phyloP scores from a whole-genome alignment of 73 alveolate genomes.

The Durusdinium trenchii region DNA sequence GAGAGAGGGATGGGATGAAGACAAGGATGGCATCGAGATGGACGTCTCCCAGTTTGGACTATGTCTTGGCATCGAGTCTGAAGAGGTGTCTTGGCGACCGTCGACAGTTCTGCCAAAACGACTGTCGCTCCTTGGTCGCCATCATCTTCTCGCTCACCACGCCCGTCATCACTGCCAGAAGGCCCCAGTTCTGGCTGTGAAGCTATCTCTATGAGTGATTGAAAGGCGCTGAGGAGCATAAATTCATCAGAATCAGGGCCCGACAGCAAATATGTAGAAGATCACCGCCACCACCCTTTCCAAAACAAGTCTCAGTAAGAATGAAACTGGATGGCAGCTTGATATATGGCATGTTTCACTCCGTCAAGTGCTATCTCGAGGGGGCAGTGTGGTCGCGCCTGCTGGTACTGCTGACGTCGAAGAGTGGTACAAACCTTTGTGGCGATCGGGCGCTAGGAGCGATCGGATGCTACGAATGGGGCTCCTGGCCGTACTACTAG shows the following conservation, averaged over 20 bases:
- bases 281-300: constrained; percentile 75
- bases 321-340: too few relatives aligned
- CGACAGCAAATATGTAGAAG: constrained; percentile 65
- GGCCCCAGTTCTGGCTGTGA: constrained; percentile 81
- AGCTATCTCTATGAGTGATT: neutral
- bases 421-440: constrained; percentile 34
- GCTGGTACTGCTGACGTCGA: constrained; percentile 42
- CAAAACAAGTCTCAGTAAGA: neutral
- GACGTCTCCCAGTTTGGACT: neutral
- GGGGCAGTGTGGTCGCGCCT: neutral
- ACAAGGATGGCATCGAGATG: neutral
- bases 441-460: neutral
- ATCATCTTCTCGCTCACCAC: constrained; percentile 92
- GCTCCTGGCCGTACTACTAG: neutral
- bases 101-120: neutral
- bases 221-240: neutral
- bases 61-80: neutral
- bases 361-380: neutral
- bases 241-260: neutral
- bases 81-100: neutral
- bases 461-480: neutral
- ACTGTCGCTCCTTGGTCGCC: constrained; percentile 75
- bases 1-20: too few relatives aligned
- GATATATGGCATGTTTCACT: too few relatives aligned
- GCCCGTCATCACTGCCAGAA: constrained; percentile 90